Evolutionary conservation across 495 filamentous ascomycete species (phyloP).

Genomic region (Xylaria sp.): DNA sequence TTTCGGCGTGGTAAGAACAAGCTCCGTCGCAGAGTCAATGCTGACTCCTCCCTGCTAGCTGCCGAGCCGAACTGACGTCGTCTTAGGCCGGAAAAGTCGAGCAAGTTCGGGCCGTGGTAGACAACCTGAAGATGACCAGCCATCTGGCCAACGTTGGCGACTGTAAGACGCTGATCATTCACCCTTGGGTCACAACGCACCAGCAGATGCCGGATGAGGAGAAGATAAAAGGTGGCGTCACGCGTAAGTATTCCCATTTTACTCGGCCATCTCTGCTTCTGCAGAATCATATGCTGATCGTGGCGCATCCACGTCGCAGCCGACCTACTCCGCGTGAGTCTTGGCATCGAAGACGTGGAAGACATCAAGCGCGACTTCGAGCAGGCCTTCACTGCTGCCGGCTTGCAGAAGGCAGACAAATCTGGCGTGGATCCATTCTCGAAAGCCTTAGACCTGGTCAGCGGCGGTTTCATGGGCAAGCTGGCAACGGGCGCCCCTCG

Average conservation of each 20-base stretch:
- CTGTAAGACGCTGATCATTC: slow-evolving; percentile 52
- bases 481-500: slow-evolving; percentile 38
- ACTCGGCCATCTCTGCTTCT: not conserved
- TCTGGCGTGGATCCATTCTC: slow-evolving; percentile 38
- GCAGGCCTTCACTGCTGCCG: slow-evolving; percentile 50
- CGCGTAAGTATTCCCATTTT: slow-evolving; percentile 39
- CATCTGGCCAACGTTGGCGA: slow-evolving; percentile 53
- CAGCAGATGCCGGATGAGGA: slow-evolving; percentile 52
- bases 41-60: not conserved
- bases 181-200: slow-evolving; percentile 53
- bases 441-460: slow-evolving; percentile 40
- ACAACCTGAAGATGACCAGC: slow-evolving; percentile 51
- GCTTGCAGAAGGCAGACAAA: slow-evolving; percentile 38
- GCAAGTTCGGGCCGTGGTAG: slow-evolving; percentile 49
- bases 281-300: not conserved
- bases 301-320: slow-evolving; percentile 28
- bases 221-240: slow-evolving; percentile 52
- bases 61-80: slow-evolving; percentile 32
- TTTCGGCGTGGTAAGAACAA: slow-evolving; percentile 46
- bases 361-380: slow-evolving; percentile 52
- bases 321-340: slow-evolving; percentile 47
- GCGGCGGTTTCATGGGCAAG: slow-evolving; percentile 44
- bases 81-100: slow-evolving; percentile 46
- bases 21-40: not conserved
- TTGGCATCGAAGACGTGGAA: slow-evolving; percentile 51